phyloP scores from a whole-genome alignment of 305 asterid species.

The Ajuga reptans region DNA sequence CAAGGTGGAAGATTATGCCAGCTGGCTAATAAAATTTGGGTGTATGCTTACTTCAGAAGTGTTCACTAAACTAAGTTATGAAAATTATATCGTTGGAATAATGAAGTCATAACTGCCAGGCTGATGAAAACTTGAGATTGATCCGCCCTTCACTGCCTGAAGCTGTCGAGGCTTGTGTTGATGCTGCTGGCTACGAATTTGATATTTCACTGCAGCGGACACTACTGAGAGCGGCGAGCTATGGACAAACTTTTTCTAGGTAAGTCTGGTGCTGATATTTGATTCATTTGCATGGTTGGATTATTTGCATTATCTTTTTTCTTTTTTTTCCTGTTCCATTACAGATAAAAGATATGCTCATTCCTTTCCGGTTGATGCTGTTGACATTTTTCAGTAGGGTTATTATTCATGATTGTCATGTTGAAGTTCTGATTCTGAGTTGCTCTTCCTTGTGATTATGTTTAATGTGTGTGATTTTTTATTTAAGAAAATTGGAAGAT shows the following conservation, averaged over 20 bases:
- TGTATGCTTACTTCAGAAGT: slow-evolving; percentile 5
- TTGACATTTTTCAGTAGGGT: not conserved
- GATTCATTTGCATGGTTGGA: not conserved
- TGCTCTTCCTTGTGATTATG: not conserved
- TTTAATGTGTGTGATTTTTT: not conserved
- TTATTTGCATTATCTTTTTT: not conserved
- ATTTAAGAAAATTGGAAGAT: not conserved
- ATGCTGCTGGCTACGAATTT: slow-evolving; percentile 95
- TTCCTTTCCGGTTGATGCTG: not conserved
- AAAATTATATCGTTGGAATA: slow-evolving; percentile 5
- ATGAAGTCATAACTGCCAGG: slow-evolving; percentile 41
- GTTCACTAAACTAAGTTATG: not conserved
- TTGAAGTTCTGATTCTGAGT: not conserved
- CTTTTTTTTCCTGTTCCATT: not conserved
- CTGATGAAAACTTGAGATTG: slow-evolving; percentile 94
- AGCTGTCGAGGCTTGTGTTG: slow-evolving; percentile 93
- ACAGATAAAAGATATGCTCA: not conserved
- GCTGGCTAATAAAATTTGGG: not conserved
- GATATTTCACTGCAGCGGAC: slow-evolving; percentile 69
- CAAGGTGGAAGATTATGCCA: not conserved
- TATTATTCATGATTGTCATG: not conserved
- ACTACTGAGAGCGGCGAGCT: slow-evolving; percentile 89
- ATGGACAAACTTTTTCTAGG: slow-evolving; percentile 98
- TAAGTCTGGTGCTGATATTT: slow-evolving; percentile 30
- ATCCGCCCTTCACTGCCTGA: slow-evolving; percentile 77